phyloP scores from a whole-genome alignment of 306 rosid genomes.

The Cyclanthera cordifolia region DNA sequence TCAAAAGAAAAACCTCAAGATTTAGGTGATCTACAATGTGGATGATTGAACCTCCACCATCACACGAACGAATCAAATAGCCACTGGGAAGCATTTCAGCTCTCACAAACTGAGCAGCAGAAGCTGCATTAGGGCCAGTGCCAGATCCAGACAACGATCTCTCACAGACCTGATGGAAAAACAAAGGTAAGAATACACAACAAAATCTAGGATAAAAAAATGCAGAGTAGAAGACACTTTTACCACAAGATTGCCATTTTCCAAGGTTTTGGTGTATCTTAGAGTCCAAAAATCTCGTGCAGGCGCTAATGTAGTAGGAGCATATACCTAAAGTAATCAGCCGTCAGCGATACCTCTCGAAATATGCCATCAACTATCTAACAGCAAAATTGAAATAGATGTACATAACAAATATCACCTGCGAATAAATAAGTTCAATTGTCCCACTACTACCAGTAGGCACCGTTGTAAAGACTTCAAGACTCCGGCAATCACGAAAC shows the following conservation, averaged over 20 bases:
- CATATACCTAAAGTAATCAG: slow-evolving; percentile 47
- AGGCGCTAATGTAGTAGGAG: slow-evolving; percentile 89
- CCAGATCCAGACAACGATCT: slow-evolving; percentile 92
- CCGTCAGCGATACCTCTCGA: background rate
- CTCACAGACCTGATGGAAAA: slow-evolving; percentile 60
- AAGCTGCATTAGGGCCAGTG: slow-evolving; percentile 61
- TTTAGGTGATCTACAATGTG: slow-evolving; percentile 92
- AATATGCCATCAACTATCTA: background rate
- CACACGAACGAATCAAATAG: slow-evolving; percentile 85
- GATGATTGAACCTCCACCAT: slow-evolving; percentile 94
- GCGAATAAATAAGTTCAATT: slow-evolving; percentile 80
- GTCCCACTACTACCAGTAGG: slow-evolving; percentile 88
- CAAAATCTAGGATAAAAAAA: background rate
- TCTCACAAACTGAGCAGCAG: slow-evolving; percentile 69
- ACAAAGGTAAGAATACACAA: background rate
- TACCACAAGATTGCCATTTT: slow-evolving; percentile 90
- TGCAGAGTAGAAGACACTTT: slow-evolving; percentile 12
- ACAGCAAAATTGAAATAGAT: background rate
- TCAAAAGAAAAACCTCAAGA: slow-evolving; percentile 51
- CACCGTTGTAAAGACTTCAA: slow-evolving; percentile 78
- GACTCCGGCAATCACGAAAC: slow-evolving; percentile 97
- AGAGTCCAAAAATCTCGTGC: slow-evolving; percentile 98
- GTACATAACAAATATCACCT: slow-evolving; percentile 33
- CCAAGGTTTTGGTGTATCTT: slow-evolving; percentile 73
- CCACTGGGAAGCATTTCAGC: slow-evolving; percentile 90